Percentiles rank a stretch among this genome's conserved stretches.
These are phyloP conservation scores for Ophiosphaerella herpotricha DNA, from an alignment of 2,329 filamentous ascomycete genomes.

Conservation along the genomic window DNA sequence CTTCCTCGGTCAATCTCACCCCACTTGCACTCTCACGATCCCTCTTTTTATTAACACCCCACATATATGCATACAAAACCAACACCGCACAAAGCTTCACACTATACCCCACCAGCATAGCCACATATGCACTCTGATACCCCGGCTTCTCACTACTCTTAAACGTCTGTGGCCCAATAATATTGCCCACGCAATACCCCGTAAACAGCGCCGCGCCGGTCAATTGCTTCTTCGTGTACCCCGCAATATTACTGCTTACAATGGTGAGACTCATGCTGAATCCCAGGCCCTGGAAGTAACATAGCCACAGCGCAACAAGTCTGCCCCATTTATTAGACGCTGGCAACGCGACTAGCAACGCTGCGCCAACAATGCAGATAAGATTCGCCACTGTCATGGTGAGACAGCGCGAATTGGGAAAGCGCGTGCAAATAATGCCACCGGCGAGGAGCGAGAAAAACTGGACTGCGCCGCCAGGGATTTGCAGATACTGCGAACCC, in stretches of 20 bases:
- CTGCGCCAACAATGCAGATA: slow-evolving; percentile 26
- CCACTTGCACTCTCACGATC: slow-evolving; percentile 31
- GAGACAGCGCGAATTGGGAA: slow-evolving; percentile 17
- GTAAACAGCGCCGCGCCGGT: slow-evolving; percentile 54
- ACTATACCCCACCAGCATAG: slow-evolving; percentile 46
- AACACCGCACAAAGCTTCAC: slow-evolving; percentile 47
- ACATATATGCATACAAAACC: slow-evolving; percentile 44
- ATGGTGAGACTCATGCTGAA: slow-evolving; percentile 29
- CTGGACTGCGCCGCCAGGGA: slow-evolving; percentile 58
- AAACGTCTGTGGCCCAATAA: slow-evolving; percentile 51
- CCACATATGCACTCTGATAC: slow-evolving; percentile 31
- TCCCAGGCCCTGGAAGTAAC: slow-evolving; percentile 52
- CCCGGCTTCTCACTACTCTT: slow-evolving; percentile 41
- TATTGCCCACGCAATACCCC: slow-evolving; percentile 50
- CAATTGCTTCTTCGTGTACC: slow-evolving; percentile 56
- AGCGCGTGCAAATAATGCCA: slow-evolving; percentile 13
- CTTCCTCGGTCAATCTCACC: slow-evolving; percentile 31
- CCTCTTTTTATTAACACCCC: slow-evolving; percentile 40
- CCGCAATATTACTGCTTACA: slow-evolving; percentile 51
- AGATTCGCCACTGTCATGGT: slow-evolving; percentile 23
- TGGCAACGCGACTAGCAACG: slow-evolving; percentile 1
- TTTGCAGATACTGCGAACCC: slow-evolving; percentile 72
- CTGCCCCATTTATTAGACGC: slow-evolving; percentile 32
- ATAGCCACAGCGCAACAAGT: slow-evolving; percentile 34
- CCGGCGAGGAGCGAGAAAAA: slow-evolving; percentile 44